Evolutionary conservation across 805 yeast species (phyloP).

Genomic region (Candida chilensis): DNA sequence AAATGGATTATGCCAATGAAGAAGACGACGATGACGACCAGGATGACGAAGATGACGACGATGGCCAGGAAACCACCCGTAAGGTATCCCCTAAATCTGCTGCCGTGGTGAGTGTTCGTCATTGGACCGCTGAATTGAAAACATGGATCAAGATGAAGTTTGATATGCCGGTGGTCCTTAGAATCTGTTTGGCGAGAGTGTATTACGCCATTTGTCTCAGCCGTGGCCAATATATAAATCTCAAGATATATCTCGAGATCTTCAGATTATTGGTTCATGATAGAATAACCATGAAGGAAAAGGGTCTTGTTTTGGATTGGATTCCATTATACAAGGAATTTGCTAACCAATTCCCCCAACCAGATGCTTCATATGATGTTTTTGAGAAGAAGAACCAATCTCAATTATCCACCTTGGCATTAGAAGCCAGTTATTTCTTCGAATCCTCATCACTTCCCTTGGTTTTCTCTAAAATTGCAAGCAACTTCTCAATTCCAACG

Average conservation of each 20-base stretch:
- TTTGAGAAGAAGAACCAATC: slow-evolving; percentile 40
- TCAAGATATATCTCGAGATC: slow-evolving; percentile 51
- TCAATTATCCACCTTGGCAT: slow-evolving; percentile 41
- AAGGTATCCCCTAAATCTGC: slow-evolving; percentile 60
- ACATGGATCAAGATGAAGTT: slow-evolving; percentile 74
- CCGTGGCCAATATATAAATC: slow-evolving; percentile 59
- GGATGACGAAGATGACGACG: slow-evolving; percentile 21
- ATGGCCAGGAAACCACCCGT: slow-evolving; percentile 38
- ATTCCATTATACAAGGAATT: slow-evolving; percentile 27
- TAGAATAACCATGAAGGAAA: slow-evolving; percentile 22
- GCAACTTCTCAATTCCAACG: slow-evolving; percentile 44
- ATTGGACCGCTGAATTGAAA: slow-evolving; percentile 82
- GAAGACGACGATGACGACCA: slow-evolving; percentile 3
- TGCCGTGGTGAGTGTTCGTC: slow-evolving; percentile 63
- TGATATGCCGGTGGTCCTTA: slow-evolving; percentile 61
- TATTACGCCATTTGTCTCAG: slow-evolving; percentile 66
- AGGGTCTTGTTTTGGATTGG: slow-evolving; percentile 45
- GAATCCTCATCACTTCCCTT: slow-evolving; percentile 34
- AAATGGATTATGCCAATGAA: neutral
- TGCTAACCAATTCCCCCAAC: slow-evolving; percentile 27
- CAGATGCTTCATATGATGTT: slow-evolving; percentile 37
- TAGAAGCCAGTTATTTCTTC: slow-evolving; percentile 47
- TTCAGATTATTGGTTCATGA: slow-evolving; percentile 51
- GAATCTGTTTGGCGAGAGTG: slow-evolving; percentile 55
- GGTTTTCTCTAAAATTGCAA: slow-evolving; percentile 40